Evolutionary conservation across 768 basidiomycete species (phyloP).

Genomic region (Boletus rubropictus): DNA sequence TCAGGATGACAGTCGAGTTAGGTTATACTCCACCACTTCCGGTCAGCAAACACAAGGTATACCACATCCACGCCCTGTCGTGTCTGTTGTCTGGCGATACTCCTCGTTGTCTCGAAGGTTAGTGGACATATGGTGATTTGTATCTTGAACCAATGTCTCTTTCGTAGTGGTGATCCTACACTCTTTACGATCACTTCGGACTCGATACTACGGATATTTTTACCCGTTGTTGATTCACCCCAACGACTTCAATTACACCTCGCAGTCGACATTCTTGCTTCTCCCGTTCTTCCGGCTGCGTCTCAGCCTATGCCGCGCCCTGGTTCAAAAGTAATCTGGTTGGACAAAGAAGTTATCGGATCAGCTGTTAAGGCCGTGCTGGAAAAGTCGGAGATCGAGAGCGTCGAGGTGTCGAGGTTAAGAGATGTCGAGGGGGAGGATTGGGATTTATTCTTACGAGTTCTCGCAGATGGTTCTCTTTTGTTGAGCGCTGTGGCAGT

Average conservation of each 20-base stretch:
- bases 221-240: conserved; percentile 84
- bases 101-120: conserved; percentile 62
- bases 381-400: conserved; percentile 23
- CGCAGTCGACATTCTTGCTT: conserved; percentile 65
- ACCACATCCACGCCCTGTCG: conserved; percentile 67
- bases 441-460: conserved; percentile 76
- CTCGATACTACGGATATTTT: conserved; percentile 75
- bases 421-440: conserved; percentile 63
- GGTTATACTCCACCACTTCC: conserved; percentile 67
- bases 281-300: conserved; percentile 40
- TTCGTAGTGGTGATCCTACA: conserved; percentile 61
- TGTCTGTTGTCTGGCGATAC: conserved; percentile 67
- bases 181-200: conserved; percentile 83
- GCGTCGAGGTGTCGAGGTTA: conserved; percentile 35
- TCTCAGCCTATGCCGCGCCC: conserved; percentile 24
- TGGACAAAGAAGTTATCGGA: conserved; percentile 58
- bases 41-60: conserved; percentile 63
- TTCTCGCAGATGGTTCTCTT: conserved; percentile 68
- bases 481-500: conserved; percentile 70
- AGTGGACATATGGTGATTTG: conserved; percentile 25
- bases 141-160: conserved; percentile 1
- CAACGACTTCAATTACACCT: conserved; percentile 80
- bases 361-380: conserved; percentile 42
- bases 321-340: conserved; percentile 56
- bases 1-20: conserved; percentile 54